Conservation (phyloP, 164 flowering plant genomes). For the Nymphaea colorata region DNA sequence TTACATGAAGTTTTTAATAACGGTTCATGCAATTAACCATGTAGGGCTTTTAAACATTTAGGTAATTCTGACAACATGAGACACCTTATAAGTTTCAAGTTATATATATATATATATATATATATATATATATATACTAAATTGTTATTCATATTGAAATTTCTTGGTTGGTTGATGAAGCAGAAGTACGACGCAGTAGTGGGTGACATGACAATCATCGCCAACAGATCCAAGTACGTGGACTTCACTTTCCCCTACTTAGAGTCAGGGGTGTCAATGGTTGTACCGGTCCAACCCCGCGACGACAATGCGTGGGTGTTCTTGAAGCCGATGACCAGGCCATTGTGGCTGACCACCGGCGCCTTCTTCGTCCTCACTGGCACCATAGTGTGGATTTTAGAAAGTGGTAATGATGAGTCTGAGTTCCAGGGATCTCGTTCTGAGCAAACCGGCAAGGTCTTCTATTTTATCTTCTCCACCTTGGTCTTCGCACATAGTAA, state of each 20-base stretch:
- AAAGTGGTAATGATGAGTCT: constrained; percentile 7
- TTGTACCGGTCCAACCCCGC: constrained; percentile 12
- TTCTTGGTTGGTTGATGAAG: not conserved
- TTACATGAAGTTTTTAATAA: no score
- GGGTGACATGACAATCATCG: constrained; percentile 20
- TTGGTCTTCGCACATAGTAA: constrained; percentile 23
- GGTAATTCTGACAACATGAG: no score
- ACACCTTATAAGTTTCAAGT: no score
- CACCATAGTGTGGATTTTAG: constrained; percentile 10
- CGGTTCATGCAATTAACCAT: no score
- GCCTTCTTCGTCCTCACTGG: constrained; percentile 10
- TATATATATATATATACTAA: not conserved
- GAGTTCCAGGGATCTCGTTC: constrained; percentile 14
- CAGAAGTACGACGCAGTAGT: constrained; percentile 19
- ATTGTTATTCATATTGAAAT: not conserved
- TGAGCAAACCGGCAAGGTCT: constrained; percentile 12
- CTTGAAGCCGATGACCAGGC: constrained; percentile 10
- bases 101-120: not conserved
- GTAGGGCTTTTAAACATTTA: no score
- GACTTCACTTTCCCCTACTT: constrained; percentile 21
- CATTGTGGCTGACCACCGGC: constrained; percentile 8
- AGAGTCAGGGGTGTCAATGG: constrained; percentile 19
- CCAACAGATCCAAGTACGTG: constrained; percentile 14
- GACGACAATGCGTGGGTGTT: constrained; percentile 15
- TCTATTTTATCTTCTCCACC: constrained; percentile 20